phyloP scores from a whole-genome alignment of 805 yeast species.

The Suhomyces sp. region DNA sequence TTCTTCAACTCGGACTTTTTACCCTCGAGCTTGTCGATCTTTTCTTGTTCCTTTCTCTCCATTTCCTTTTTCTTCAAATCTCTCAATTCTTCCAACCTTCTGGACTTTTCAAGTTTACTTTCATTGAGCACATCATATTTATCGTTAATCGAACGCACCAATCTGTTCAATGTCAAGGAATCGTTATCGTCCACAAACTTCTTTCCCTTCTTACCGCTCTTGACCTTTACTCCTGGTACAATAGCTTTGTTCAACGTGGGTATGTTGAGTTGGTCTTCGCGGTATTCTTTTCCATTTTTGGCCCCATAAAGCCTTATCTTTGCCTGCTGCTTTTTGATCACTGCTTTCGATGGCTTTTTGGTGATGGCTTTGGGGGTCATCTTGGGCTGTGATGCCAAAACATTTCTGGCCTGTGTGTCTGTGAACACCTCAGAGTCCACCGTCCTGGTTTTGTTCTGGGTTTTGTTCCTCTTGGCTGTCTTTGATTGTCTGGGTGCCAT shows the following conservation, averaged over 20 bases:
- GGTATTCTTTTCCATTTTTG: constrained; percentile 52
- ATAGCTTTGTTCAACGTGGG: constrained; percentile 82
- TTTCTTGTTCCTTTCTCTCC: constrained; percentile 75
- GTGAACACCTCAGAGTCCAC: constrained; percentile 64
- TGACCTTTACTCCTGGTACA: constrained; percentile 75
- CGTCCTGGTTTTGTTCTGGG: constrained; percentile 52
- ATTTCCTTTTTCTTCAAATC: constrained; percentile 83
- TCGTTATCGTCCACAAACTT: constrained; percentile 73
- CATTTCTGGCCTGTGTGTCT: constrained; percentile 69
- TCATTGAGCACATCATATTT: constrained; percentile 74
- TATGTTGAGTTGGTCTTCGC: constrained; percentile 75
- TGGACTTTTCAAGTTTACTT: constrained; percentile 85
- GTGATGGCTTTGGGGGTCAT: constrained; percentile 57
- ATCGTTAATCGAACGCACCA: constrained; percentile 80
- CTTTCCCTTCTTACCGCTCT: constrained; percentile 85
- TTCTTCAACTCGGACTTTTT: constrained; percentile 75
- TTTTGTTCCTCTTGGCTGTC: constrained; percentile 53
- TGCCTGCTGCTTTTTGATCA: constrained; percentile 65
- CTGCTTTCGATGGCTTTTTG: constrained; percentile 46
- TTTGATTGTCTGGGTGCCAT: constrained; percentile 63
- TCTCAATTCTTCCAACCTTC: constrained; percentile 85
- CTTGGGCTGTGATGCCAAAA: constrained; percentile 56
- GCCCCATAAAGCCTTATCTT: constrained; percentile 66
- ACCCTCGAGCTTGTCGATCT: constrained; percentile 64
- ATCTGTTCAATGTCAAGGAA: constrained; percentile 56